Evolutionary conservation across 257 asterid genomes (phyloP).

Genomic region (Osmanthus fragrans): DNA sequence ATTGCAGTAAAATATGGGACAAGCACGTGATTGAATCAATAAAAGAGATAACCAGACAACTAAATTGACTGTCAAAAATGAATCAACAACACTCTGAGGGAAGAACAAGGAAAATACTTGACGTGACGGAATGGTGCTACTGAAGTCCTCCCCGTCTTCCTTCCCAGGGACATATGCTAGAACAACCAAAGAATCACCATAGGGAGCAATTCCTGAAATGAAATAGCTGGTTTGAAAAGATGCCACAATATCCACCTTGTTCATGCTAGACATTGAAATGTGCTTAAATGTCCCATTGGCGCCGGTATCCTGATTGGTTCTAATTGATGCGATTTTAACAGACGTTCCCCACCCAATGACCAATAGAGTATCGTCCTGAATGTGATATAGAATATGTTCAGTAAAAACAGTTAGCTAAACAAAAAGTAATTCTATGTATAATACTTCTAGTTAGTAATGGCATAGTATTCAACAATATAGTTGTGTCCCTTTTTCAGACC

Average conservation of each 20-base stretch:
- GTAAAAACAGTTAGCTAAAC: constrained; percentile 25
- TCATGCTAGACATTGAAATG: constrained; percentile 71
- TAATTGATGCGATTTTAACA: constrained; percentile 82
- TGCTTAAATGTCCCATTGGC: constrained; percentile 65
- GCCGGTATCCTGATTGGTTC: constrained; percentile 57
- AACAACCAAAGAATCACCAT: constrained; percentile 92
- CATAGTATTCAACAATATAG: background rate
- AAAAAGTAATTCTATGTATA: constrained; percentile 5
- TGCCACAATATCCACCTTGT: constrained; percentile 94
- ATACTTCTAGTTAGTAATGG: constrained; percentile 1
- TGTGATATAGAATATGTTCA: constrained; percentile 32
- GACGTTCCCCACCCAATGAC: constrained; percentile 99
- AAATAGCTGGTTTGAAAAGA: constrained; percentile 93
- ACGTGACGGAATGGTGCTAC: constrained; percentile 73
- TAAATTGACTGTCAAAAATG: background rate
- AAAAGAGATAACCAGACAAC: constrained; percentile 2
- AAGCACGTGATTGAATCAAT: background rate
- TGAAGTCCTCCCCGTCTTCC: constrained; percentile 86
- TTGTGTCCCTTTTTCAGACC: constrained; percentile 9
- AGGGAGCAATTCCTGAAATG: constrained; percentile 97
- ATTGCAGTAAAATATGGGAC: background rate
- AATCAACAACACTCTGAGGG: constrained; percentile 7
- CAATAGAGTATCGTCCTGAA: constrained; percentile 83
- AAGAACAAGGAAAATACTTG: constrained; percentile 59
- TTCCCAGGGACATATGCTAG: constrained; percentile 86